Conservation (phyloP, 495 filamentous ascomycete genomes). For the Aspergillus egyptiacus region DNA sequence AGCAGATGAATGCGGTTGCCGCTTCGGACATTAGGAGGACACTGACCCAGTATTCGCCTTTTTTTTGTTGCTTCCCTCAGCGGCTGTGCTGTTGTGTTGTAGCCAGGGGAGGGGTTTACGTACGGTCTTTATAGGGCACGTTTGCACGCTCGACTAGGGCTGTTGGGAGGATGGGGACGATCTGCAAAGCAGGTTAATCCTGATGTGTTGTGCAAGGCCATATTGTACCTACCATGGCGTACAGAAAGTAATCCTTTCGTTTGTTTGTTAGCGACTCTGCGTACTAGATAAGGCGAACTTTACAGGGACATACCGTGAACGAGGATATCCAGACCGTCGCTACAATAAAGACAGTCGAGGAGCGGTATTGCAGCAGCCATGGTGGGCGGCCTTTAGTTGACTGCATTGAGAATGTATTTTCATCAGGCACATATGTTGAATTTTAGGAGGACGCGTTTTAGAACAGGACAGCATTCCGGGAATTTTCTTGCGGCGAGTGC, state of each 20-base stretch:
- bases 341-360: slow-evolving; percentile 55
- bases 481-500: neutral
- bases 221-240: slow-evolving; percentile 27
- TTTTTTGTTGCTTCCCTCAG: no score
- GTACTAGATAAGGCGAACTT: no score
- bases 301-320: slow-evolving; percentile 55
- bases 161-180: slow-evolving; percentile 60
- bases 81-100: no score
- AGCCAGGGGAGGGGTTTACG: slow-evolving; percentile 15
- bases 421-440: neutral
- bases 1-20: slow-evolving; percentile 50
- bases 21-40: slow-evolving; percentile 56
- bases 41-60: slow-evolving; percentile 33
- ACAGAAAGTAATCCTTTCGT: slow-evolving; percentile 40
- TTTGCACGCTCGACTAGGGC: slow-evolving; percentile 49
- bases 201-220: neutral
- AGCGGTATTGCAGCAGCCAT: slow-evolving; percentile 47
- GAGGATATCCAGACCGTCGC: slow-evolving; percentile 55
- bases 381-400: slow-evolving; percentile 23
- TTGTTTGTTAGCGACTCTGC: neutral
- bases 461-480: neutral
- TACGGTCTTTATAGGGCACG: slow-evolving; percentile 49
- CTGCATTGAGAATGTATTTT: neutral
- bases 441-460: neutral
- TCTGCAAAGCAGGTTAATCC: slow-evolving; percentile 11